Percentiles rank a stretch among this genome's conserved stretches.
Conservation (phyloP, 2,329 filamentous ascomycete genomes). For the Penicillium sp. region DNA sequence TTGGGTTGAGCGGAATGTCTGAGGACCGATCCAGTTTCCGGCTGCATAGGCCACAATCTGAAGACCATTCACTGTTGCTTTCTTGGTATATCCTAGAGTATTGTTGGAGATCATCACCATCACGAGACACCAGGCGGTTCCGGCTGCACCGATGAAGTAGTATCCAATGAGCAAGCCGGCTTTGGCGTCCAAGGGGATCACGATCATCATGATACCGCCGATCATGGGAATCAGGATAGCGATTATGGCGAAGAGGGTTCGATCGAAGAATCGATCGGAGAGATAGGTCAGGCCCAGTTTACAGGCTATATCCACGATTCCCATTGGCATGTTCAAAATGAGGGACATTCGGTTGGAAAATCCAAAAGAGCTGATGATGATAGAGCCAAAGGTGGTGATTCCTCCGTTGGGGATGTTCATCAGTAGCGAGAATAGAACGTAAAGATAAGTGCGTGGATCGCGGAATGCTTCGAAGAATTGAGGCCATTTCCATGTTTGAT, state of each 20-base stretch:
- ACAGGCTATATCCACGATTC: slow-evolving; percentile 4
- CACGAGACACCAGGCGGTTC: slow-evolving; percentile 17
- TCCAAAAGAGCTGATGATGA: slow-evolving; percentile 16
- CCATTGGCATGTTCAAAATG: slow-evolving; percentile 9
- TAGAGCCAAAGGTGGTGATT: slow-evolving; percentile 19
- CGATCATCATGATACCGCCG: slow-evolving; percentile 23
- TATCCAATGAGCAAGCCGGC: slow-evolving; percentile 36
- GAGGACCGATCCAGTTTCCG: slow-evolving; percentile 43
- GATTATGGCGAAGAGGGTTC: slow-evolving; percentile 14
- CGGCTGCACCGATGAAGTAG: slow-evolving; percentile 38
- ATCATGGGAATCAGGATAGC: slow-evolving; percentile 26
- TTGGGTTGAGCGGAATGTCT: slow-evolving; percentile 38
- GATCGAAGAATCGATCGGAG: slow-evolving; percentile 11
- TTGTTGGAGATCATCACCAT: slow-evolving; percentile 23
- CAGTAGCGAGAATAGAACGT: slow-evolving; percentile 8
- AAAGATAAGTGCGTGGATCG: slow-evolving; percentile 14
- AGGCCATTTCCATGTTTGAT: slow-evolving; percentile 9
- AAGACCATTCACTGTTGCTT: slow-evolving; percentile 33
- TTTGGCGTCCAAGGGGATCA: slow-evolving; percentile 22
- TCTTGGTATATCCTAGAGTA: slow-evolving; percentile 36
- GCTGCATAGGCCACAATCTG: slow-evolving; percentile 39
- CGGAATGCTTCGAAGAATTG: slow-evolving; percentile 17
- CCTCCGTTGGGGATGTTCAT: slow-evolving; percentile 19
- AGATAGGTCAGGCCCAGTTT: slow-evolving; percentile 14
- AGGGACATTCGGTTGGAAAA: slow-evolving; percentile 7